A percentile compares a stretch with the other conserved stretches of the same genome.
Evolutionary conservation across 345 rosid species (phyloP).

Genomic region (Acer yangbiense): DNA sequence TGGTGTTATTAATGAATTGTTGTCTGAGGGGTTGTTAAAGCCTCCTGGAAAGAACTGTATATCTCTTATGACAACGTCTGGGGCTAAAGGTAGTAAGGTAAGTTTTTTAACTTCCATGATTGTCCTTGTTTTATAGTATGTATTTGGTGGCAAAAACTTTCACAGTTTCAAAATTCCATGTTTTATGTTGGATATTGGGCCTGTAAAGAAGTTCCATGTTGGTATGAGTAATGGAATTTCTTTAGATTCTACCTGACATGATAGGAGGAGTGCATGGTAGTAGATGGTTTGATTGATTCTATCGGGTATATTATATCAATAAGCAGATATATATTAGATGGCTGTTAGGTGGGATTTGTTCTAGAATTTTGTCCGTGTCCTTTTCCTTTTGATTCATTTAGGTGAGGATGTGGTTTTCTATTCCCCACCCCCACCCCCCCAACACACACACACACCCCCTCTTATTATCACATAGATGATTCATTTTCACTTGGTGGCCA

Average conservation of each 20-base stretch:
- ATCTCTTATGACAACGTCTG: slow-evolving; percentile 96
- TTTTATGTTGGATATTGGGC: background rate
- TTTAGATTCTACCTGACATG: background rate
- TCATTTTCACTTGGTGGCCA: too few species aligned
- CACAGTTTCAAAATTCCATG: background rate
- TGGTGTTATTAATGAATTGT: slow-evolving; percentile 65
- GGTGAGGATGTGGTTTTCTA: too few species aligned
- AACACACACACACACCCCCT: too few species aligned
- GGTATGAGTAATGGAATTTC: background rate
- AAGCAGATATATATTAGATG: too few species aligned
- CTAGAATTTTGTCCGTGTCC: too few species aligned
- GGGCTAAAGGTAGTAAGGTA: slow-evolving; percentile 99
- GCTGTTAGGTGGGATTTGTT: too few species aligned
- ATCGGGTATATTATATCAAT: too few species aligned
- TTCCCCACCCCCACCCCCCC: too few species aligned
- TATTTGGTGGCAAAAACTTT: background rate
- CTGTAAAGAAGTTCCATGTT: background rate
- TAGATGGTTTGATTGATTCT: too few species aligned
- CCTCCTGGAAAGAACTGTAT: slow-evolving; percentile 85
- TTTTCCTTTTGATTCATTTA: too few species aligned
- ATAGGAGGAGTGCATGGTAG: too few species aligned
- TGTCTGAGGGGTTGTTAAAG: slow-evolving; percentile 83
- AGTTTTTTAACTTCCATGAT: slow-evolving; percentile 25
- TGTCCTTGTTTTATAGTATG: slow-evolving; percentile 3
- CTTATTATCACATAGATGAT: too few species aligned